Percentiles rank a stretch among this genome's conserved stretches.
phyloP scores from a whole-genome alignment of 2,329 filamentous ascomycete species.

The Zymoseptoria ardabiliae region DNA sequence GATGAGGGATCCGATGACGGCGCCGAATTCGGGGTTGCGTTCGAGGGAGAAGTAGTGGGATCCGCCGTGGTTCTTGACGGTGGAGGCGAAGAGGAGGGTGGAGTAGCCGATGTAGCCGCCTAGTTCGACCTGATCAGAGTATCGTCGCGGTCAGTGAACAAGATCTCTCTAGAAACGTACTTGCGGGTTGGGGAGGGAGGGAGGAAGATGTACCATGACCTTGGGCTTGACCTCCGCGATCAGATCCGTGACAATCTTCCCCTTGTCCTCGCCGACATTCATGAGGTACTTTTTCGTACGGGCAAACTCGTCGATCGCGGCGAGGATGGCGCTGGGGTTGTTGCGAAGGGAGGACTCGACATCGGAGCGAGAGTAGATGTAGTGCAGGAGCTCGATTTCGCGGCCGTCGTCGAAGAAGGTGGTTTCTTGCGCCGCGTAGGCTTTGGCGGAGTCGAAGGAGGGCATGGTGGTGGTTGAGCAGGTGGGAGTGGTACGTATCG shows the following conservation, averaged over 20 bases:
- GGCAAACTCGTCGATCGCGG: constrained; percentile 63
- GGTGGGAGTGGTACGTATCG: neutral
- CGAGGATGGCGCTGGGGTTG: constrained; percentile 56
- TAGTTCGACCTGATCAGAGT: constrained; percentile 54
- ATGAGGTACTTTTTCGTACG: constrained; percentile 64
- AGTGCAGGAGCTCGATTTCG: constrained; percentile 66
- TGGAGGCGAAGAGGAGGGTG: constrained; percentile 64
- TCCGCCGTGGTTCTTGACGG: constrained; percentile 56
- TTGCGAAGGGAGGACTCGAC: constrained; percentile 54
- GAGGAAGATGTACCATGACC: constrained; percentile 47
- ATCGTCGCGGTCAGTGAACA: neutral
- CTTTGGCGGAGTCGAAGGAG: constrained; percentile 37
- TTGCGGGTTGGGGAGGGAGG: neutral
- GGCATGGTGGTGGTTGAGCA: constrained; percentile 14
- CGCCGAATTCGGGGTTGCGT: constrained; percentile 64
- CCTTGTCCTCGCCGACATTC: constrained; percentile 73
- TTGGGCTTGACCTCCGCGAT: constrained; percentile 60
- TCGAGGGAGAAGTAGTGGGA: constrained; percentile 65
- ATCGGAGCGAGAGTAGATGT: constrained; percentile 55
- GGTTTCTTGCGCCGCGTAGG: constrained; percentile 42
- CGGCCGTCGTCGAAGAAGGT: constrained; percentile 58
- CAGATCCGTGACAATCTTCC: constrained; percentile 59
- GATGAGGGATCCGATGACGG: constrained; percentile 60
- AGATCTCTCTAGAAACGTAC: neutral
- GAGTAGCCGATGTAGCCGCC: constrained; percentile 81